phyloP scores from a whole-genome alignment of 352 stramenopile species.

The Phytopythium ostracodes region DNA sequence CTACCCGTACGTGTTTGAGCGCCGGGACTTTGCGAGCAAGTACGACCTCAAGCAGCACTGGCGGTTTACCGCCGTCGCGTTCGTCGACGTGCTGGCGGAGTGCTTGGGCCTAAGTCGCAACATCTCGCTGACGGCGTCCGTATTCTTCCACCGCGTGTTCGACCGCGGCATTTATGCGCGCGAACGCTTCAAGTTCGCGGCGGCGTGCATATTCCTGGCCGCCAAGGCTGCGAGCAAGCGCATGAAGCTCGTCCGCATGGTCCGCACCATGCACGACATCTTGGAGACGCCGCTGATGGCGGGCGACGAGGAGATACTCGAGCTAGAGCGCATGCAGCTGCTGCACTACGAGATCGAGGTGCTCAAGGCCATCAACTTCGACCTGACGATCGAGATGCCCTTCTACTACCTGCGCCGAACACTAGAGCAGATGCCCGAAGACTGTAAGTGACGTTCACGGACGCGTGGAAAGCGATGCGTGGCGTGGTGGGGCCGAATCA shows the following conservation, averaged over 20 bases:
- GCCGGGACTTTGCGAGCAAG: slow-evolving; percentile 44
- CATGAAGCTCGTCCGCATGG: slow-evolving; percentile 86
- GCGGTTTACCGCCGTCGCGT: slow-evolving; percentile 73
- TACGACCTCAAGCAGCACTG: slow-evolving; percentile 79
- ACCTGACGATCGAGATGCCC: slow-evolving; percentile 74
- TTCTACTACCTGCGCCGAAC: slow-evolving; percentile 64
- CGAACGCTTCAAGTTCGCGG: slow-evolving; percentile 80
- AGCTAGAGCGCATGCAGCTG: slow-evolving; percentile 80
- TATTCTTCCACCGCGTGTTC: slow-evolving; percentile 81
- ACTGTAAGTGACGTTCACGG: slow-evolving; percentile 34
- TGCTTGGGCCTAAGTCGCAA: slow-evolving; percentile 64
- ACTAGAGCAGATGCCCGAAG: slow-evolving; percentile 69
- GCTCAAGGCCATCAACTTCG: slow-evolving; percentile 76
- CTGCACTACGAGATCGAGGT: slow-evolving; percentile 86
- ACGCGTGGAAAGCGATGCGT: background rate
- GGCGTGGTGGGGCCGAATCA: background rate
- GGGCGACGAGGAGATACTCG: slow-evolving; percentile 81
- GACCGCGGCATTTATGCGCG: slow-evolving; percentile 75
- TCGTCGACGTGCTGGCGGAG: slow-evolving; percentile 74
- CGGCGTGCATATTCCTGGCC: slow-evolving; percentile 75
- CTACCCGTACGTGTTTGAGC: slow-evolving; percentile 74
- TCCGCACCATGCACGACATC: slow-evolving; percentile 83
- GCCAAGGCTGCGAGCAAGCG: slow-evolving; percentile 83
- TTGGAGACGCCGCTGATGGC: slow-evolving; percentile 62
- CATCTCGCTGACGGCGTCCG: slow-evolving; percentile 64